Conservation (phyloP, 805 yeast species). For the Schwanniomyces polymorphus region DNA sequence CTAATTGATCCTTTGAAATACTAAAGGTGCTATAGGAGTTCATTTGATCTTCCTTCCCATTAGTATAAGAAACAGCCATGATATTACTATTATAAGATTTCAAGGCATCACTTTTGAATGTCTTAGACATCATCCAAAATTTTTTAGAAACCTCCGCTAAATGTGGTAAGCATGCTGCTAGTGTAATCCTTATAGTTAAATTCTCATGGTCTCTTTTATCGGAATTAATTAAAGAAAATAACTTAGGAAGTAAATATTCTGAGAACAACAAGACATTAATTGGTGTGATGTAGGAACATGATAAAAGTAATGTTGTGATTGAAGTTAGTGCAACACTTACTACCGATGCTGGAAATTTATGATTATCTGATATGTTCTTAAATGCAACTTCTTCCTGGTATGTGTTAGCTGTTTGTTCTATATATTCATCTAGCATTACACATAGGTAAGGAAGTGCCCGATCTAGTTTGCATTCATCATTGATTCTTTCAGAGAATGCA, state of each 20-base stretch:
- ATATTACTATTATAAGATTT: conserved; percentile 7
- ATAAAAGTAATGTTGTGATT: conserved; percentile 63
- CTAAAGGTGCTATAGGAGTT: conserved; percentile 14
- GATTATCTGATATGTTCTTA: not conserved
- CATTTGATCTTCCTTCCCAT: conserved; percentile 23
- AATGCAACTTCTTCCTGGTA: not conserved
- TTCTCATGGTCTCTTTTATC: conserved; percentile 13
- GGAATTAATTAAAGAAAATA: conserved; percentile 29
- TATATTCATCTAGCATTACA: conserved; percentile 64
- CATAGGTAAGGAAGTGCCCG: conserved; percentile 80
- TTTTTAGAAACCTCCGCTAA: conserved; percentile 64
- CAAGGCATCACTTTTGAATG: conserved; percentile 34
- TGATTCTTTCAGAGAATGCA: conserved; percentile 71
- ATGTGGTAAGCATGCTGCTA: conserved; percentile 73
- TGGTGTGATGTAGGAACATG: conserved; percentile 67
- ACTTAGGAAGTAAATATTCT: conserved; percentile 77
- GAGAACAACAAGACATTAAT: conserved; percentile 76
- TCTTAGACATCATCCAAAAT: conserved; percentile 61
- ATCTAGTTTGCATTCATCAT: conserved; percentile 84
- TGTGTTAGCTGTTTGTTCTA: conserved; percentile 13
- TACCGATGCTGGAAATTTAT: conserved; percentile 49
- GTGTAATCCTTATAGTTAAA: conserved; percentile 49
- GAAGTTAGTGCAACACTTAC: conserved; percentile 65
- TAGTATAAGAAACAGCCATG: conserved; percentile 6
- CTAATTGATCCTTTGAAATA: conserved; percentile 42